These are phyloP conservation scores for Xylaria sp. DNA, from an alignment of 495 filamentous ascomycete species.

Conservation along the genomic window DNA sequence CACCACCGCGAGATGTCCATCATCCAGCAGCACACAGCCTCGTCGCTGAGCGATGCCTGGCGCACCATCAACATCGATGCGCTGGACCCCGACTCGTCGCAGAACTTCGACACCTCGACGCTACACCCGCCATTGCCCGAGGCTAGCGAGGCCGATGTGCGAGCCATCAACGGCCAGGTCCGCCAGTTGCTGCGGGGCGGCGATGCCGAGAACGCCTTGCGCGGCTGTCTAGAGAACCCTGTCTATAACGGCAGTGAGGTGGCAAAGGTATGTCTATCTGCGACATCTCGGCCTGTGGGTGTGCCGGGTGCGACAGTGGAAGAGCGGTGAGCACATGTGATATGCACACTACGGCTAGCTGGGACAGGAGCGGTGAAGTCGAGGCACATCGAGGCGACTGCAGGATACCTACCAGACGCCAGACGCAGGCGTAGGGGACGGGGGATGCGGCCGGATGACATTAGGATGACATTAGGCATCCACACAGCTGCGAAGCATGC, in stretches of 20 bases:
- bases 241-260: slow-evolving; percentile 65
- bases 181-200: slow-evolving; percentile 84
- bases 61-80: slow-evolving; percentile 94
- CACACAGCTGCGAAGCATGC: slow-evolving; percentile 12
- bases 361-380: slow-evolving; percentile 21
- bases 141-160: slow-evolving; percentile 72
- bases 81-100: slow-evolving; percentile 82
- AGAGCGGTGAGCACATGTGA: slow-evolving; percentile 27
- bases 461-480: slow-evolving; percentile 9
- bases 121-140: slow-evolving; percentile 75
- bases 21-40: slow-evolving; percentile 60
- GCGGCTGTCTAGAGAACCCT: slow-evolving; percentile 75
- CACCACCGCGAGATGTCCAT: slow-evolving; percentile 55
- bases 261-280: slow-evolving; percentile 66
- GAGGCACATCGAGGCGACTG: slow-evolving; percentile 3
- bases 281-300: background rate
- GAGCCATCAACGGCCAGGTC: slow-evolving; percentile 75
- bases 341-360: slow-evolving; percentile 8
- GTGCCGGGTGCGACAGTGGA: slow-evolving; percentile 18
- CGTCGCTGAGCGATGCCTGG: slow-evolving; percentile 68
- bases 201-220: slow-evolving; percentile 83
- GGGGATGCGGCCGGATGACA: slow-evolving; percentile 4
- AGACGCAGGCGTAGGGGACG: slow-evolving; percentile 19
- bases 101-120: slow-evolving; percentile 84
- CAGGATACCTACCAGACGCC: no score